Evolutionary conservation across 352 stramenopile species (phyloP).

Genomic region (Phytophthora constricta): DNA sequence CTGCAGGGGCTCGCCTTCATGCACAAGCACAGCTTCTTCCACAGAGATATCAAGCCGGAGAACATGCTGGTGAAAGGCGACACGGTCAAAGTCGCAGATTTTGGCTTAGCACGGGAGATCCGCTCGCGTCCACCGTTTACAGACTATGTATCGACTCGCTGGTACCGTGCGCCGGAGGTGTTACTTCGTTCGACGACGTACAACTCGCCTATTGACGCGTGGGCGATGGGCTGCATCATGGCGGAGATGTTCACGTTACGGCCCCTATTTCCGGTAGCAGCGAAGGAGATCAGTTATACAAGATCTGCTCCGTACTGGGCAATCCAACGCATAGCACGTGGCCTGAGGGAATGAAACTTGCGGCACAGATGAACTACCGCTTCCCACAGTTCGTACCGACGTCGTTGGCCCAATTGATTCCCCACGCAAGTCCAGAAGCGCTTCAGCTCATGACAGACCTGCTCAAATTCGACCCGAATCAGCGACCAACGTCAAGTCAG

Average conservation of each 20-base stretch:
- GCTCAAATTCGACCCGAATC: constrained; percentile 93
- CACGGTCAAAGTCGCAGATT: constrained; percentile 98
- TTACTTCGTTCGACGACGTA: constrained; percentile 95
- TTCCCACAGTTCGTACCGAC: constrained; percentile 96
- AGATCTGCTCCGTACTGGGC: constrained; percentile 96
- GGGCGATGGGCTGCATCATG: constrained; percentile 98
- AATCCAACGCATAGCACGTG: constrained; percentile 91
- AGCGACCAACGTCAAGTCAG: constrained; percentile 92
- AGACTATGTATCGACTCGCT: constrained; percentile 98
- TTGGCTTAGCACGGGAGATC: constrained; percentile 97
- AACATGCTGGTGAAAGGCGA: constrained; percentile 97
- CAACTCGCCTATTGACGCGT: constrained; percentile 98
- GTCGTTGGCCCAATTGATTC: constrained; percentile 89
- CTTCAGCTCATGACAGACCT: constrained; percentile 94
- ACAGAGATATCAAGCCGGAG: constrained; percentile 98
- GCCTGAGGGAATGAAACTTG: constrained; percentile 95
- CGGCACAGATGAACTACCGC: constrained; percentile 95
- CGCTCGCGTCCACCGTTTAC: constrained; percentile 93
- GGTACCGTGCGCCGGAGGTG: constrained; percentile 98
- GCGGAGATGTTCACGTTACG: constrained; percentile 96
- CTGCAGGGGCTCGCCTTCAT: constrained; percentile 97
- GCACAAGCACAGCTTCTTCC: constrained; percentile 98
- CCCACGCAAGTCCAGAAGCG: constrained; percentile 89
- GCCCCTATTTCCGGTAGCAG: constrained; percentile 97
- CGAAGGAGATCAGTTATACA: constrained; percentile 98